These are phyloP conservation scores for Vaccinium corymbosum DNA, from an alignment of 148 eudicot genomes.

Conservation along the genomic window DNA sequence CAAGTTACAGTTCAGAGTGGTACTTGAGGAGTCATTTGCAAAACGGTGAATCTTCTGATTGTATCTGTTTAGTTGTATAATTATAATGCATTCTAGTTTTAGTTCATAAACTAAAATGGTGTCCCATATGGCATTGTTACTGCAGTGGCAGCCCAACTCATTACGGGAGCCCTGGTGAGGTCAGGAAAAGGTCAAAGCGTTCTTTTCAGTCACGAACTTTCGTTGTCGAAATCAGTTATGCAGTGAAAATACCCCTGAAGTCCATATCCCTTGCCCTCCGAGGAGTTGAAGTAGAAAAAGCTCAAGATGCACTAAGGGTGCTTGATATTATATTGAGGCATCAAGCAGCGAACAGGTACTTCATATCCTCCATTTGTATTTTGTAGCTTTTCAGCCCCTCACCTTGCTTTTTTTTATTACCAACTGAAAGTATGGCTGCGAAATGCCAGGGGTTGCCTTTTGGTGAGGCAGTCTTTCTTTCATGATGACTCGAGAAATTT, in stretches of 20 bases:
- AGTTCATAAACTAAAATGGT: neutral
- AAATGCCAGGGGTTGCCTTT: constrained; percentile 66
- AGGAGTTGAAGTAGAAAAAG: constrained; percentile 37
- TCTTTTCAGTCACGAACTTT: constrained; percentile 44
- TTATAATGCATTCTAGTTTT: neutral
- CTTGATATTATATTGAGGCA: constrained; percentile 62
- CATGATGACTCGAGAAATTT: constrained; percentile 61
- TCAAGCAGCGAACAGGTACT: constrained; percentile 55
- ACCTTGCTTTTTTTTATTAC: neutral
- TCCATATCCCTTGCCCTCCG: constrained; percentile 34
- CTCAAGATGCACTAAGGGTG: constrained; percentile 52
- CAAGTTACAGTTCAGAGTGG: constrained; percentile 46
- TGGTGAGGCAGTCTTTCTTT: constrained; percentile 80
- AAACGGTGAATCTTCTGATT: constrained; percentile 35
- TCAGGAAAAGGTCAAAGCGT: constrained; percentile 51
- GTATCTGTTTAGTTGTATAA: neutral
- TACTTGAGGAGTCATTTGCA: constrained; percentile 58
- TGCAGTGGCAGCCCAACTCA: constrained; percentile 29
- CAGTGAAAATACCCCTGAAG: constrained; percentile 42
- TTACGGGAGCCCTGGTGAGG: constrained; percentile 27
- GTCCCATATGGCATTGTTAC: neutral
- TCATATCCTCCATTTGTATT: neutral
- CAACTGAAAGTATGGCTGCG: constrained; percentile 11
- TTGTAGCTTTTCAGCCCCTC: neutral
- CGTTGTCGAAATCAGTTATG: constrained; percentile 52